Percentiles rank a stretch among this genome's conserved stretches.
Evolutionary conservation across 2,329 filamentous ascomycete genomes (phyloP).

Genomic region (Trichoderma atrobrunneum): DNA sequence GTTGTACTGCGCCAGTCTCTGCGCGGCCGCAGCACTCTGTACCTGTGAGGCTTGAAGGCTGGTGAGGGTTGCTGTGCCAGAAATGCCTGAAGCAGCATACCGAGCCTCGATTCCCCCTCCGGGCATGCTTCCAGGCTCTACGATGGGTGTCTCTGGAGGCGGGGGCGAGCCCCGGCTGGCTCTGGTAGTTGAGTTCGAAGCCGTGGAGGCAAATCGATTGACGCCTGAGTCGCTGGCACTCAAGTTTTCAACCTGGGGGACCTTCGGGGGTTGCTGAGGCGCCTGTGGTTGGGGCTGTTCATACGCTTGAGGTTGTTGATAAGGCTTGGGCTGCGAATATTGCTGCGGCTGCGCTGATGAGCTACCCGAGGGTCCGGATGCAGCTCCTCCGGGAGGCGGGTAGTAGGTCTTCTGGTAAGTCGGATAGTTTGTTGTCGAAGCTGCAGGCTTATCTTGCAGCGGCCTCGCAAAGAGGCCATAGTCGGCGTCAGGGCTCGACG

Average conservation of each 20-base stretch:
- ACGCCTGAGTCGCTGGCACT: constrained; percentile 48
- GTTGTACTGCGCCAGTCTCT: constrained; percentile 76
- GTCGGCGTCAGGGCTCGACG: constrained; percentile 72
- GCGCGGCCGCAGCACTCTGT: constrained; percentile 76
- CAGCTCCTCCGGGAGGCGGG: constrained; percentile 51
- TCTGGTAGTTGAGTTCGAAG: constrained; percentile 88
- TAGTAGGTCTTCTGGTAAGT: constrained; percentile 58
- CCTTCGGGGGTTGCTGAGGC: constrained; percentile 21
- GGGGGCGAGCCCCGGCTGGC: constrained; percentile 91
- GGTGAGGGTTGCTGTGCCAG: constrained; percentile 77
- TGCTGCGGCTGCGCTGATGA: constrained; percentile 20
- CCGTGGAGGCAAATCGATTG: constrained; percentile 71
- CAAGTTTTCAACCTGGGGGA: constrained; percentile 25
- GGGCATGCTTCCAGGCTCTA: constrained; percentile 66
- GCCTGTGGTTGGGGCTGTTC: constrained; percentile 1
- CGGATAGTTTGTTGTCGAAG: constrained; percentile 42
- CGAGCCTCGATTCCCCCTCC: constrained; percentile 84
- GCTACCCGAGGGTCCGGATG: constrained; percentile 34
- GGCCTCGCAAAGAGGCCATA: constrained; percentile 77
- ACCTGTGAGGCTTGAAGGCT: constrained; percentile 60
- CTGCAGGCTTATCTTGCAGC: constrained; percentile 41
- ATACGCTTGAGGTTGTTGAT: not conserved
- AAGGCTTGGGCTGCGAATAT: constrained; percentile 18
- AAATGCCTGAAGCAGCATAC: constrained; percentile 88
- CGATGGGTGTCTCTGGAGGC: constrained; percentile 86